phyloP scores from a whole-genome alignment of 2,329 filamentous ascomycete species.

The Cladosporium oxysporum region DNA sequence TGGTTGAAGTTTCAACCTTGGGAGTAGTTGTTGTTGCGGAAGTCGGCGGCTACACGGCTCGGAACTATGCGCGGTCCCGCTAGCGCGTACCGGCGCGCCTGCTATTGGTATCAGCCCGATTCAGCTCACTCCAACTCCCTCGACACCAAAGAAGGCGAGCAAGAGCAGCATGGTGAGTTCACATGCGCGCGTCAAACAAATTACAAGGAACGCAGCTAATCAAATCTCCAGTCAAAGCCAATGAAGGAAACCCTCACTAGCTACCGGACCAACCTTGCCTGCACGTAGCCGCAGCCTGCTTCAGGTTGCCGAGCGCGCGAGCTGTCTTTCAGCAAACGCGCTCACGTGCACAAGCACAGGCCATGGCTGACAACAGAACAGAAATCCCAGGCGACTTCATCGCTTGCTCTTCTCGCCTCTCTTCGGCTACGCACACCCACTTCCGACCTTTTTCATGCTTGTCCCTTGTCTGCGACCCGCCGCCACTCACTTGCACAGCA shows the following conservation, averaged over 20 bases:
- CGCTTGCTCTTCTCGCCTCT: constrained; percentile 14
- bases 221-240: background rate
- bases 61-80: background rate
- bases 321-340: constrained; percentile 3
- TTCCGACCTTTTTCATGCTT: background rate
- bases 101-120: background rate
- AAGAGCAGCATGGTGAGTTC: constrained; percentile 12
- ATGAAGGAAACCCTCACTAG: constrained; percentile 20
- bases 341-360: constrained; percentile 9
- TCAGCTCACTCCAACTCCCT: background rate
- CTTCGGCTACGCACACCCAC: background rate
- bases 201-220: background rate
- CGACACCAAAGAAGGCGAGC: background rate
- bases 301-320: constrained; percentile 3
- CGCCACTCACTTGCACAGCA: constrained; percentile 8
- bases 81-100: background rate
- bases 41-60: background rate
- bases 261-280: constrained; percentile 18
- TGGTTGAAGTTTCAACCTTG: no score
- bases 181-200: background rate
- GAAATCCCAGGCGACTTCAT: constrained; percentile 14
- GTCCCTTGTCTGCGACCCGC: background rate
- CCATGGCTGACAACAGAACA: constrained; percentile 20
- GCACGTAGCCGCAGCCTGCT: constrained; percentile 16
- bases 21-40: no score